Conservation (phyloP, 2,329 filamentous ascomycete species). For the Beauveria varroae region DNA sequence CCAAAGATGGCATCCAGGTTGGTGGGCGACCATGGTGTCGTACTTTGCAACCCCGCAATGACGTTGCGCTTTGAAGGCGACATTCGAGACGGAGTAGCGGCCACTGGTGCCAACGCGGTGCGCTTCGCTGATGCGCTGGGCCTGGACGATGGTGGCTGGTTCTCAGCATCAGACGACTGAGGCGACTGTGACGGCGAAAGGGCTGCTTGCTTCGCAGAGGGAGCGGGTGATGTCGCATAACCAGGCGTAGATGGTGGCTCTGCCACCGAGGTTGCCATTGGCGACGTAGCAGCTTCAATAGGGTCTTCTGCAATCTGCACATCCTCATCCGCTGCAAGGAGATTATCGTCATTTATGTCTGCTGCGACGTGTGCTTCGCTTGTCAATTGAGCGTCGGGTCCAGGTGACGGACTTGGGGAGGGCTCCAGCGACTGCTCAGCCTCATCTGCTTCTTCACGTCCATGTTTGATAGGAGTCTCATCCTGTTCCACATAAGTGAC, state of each 20-base stretch:
- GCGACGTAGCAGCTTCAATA: constrained; percentile 5
- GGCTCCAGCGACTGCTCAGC: constrained; percentile 10
- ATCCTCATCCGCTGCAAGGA: constrained; percentile 1
- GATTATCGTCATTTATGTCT: constrained; percentile 5
- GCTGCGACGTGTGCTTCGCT: constrained; percentile 8
- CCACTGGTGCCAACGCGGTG: constrained; percentile 37
- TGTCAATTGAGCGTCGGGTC: constrained; percentile 13
- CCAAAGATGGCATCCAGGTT: constrained; percentile 69
- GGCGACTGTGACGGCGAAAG: constrained; percentile 60
- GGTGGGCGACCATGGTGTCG: constrained; percentile 60
- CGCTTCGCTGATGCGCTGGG: constrained; percentile 40
- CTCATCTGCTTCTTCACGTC: constrained; percentile 11
- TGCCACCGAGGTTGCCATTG: constrained; percentile 9
- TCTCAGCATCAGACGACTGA: constrained; percentile 74
- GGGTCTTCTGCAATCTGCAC: constrained; percentile 12
- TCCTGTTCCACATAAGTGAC: constrained; percentile 7
- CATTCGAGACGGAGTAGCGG: constrained; percentile 38
- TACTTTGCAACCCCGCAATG: constrained; percentile 48
- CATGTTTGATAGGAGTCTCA: constrained; percentile 19
- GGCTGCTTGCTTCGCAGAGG: constrained; percentile 44
- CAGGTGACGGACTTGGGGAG: constrained; percentile 9
- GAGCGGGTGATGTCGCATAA: constrained; percentile 34
- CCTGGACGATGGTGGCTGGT: constrained; percentile 63
- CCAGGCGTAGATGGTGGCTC: constrained; percentile 37
- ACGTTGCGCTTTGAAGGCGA: constrained; percentile 58